Conservation (phyloP, 768 basidiomycete species). For the Tylopilus plumbeoviolaceoides region DNA sequence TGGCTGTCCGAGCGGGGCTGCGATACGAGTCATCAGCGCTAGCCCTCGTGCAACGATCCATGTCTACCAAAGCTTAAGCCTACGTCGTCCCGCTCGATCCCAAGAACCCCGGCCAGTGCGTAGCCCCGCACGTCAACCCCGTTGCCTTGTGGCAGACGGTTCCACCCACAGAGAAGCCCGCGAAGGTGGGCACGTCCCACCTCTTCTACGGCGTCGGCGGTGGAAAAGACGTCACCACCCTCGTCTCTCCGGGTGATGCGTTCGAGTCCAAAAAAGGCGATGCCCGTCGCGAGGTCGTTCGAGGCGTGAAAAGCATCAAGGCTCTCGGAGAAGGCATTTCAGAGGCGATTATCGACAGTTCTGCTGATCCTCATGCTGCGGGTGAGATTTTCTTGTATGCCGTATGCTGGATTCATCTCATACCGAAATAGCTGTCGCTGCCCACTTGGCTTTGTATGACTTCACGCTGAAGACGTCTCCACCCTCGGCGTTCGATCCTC, state of each 20-base stretch:
- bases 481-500: slow-evolving; percentile 62
- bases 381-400: slow-evolving; percentile 36
- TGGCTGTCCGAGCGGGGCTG: slow-evolving; percentile 16
- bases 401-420: not conserved
- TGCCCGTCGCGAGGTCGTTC: slow-evolving; percentile 58
- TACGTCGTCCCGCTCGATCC: slow-evolving; percentile 59
- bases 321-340: slow-evolving; percentile 56
- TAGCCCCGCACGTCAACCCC: slow-evolving; percentile 39
- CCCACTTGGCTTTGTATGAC: slow-evolving; percentile 69
- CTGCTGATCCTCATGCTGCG: slow-evolving; percentile 70
- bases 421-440: slow-evolving; percentile 57
- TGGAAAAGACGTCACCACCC: slow-evolving; percentile 40
- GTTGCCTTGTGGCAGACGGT: slow-evolving; percentile 51
- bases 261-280: slow-evolving; percentile 44
- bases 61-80: slow-evolving; percentile 45
- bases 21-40: slow-evolving; percentile 19
- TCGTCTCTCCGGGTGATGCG: slow-evolving; percentile 57
- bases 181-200: slow-evolving; percentile 60
- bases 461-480: slow-evolving; percentile 77
- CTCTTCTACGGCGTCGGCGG: slow-evolving; percentile 56
- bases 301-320: slow-evolving; percentile 70
- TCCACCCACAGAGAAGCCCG: slow-evolving; percentile 44
- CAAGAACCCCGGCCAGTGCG: slow-evolving; percentile 28
- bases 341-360: slow-evolving; percentile 60
- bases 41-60: slow-evolving; percentile 30